A percentile compares a stretch with the other conserved stretches of the same genome.
phyloP scores from a whole-genome alignment of 371 early-diverging fungal genomes.

The Apophysomyces elegans region DNA sequence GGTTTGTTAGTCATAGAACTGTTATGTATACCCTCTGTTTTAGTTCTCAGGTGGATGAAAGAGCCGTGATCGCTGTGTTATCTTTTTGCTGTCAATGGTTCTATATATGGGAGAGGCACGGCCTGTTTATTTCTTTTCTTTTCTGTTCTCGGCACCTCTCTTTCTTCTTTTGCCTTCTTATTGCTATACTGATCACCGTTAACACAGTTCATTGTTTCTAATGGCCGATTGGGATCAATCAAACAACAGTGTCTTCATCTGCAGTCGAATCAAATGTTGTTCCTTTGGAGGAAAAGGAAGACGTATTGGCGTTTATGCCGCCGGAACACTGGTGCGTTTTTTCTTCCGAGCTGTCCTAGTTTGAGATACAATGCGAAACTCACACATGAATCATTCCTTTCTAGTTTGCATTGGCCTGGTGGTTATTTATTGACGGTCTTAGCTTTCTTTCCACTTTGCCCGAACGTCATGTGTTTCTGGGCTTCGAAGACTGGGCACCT shows the following conservation, averaged over 20 bases:
- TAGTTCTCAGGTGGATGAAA: too few species aligned
- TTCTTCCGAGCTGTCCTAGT: not conserved
- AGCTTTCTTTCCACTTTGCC: constrained; percentile 35
- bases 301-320: constrained; percentile 47
- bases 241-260: constrained; percentile 28
- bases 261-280: constrained; percentile 21
- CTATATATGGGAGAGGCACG: too few species aligned
- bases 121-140: too few species aligned
- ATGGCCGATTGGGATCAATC: not conserved
- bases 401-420: constrained; percentile 85
- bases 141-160: not conserved
- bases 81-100: too few species aligned
- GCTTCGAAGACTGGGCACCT: constrained; percentile 80
- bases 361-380: not conserved
- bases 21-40: too few species aligned
- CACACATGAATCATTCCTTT: not conserved
- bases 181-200: not conserved
- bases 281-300: constrained; percentile 49
- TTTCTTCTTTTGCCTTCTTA: too few species aligned
- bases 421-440: constrained; percentile 78
- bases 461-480: constrained; percentile 47
- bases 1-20: too few species aligned
- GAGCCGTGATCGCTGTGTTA: too few species aligned
- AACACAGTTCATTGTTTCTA: not conserved
- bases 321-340: constrained; percentile 48